Conservation (phyloP, 495 filamentous ascomycete genomes). For the Penicillium crystallinum region DNA sequence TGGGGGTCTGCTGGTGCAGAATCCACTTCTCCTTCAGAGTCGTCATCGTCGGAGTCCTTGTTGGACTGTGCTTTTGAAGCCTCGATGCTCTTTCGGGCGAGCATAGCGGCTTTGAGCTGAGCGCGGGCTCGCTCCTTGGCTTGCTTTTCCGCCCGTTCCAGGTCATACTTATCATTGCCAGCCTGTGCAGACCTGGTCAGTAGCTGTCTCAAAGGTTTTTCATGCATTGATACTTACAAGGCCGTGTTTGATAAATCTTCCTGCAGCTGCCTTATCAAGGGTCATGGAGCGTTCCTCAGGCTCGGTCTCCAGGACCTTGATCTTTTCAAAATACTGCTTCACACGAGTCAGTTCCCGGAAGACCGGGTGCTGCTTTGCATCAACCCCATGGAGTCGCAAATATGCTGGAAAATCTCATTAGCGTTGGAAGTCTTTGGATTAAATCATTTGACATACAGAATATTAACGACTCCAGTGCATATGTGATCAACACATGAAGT, state of each 20-base stretch:
- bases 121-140: slow-evolving; percentile 50
- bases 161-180: slow-evolving; percentile 58
- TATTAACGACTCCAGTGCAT: slow-evolving; percentile 85
- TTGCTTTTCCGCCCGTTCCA: slow-evolving; percentile 48
- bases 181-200: slow-evolving; percentile 32
- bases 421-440: neutral
- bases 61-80: slow-evolving; percentile 25
- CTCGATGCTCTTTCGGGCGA: slow-evolving; percentile 31
- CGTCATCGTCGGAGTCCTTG: slow-evolving; percentile 17
- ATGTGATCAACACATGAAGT: slow-evolving; percentile 75
- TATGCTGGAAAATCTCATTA: slow-evolving; percentile 51
- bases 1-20: neutral
- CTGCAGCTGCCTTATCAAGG: slow-evolving; percentile 76
- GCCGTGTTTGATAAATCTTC: slow-evolving; percentile 73
- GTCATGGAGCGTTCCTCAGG: slow-evolving; percentile 51
- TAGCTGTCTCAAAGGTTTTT: neutral
- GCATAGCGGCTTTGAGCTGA: slow-evolving; percentile 43
- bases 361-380: slow-evolving; percentile 78
- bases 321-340: slow-evolving; percentile 89
- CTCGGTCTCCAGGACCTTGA: slow-evolving; percentile 58
- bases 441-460: slow-evolving; percentile 58
- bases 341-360: slow-evolving; percentile 80
- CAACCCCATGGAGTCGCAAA: slow-evolving; percentile 69
- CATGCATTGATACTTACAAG: slow-evolving; percentile 48
- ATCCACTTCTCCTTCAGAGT: slow-evolving; percentile 20